Evolutionary conservation across 345 rosid species (phyloP).

Genomic region (Physaria fendleri): DNA sequence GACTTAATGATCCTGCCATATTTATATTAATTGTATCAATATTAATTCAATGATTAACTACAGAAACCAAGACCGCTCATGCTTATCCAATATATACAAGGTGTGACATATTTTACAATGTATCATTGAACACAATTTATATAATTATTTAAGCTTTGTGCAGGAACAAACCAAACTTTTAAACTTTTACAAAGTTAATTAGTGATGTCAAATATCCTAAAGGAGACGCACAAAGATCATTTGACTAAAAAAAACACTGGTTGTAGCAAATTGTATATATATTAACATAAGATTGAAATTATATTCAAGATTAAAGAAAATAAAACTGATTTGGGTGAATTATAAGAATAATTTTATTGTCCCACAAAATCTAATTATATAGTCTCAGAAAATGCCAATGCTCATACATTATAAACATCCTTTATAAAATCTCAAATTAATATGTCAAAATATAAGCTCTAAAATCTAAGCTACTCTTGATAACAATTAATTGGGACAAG

Average conservation of each 20-base stretch:
- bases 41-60: neutral
- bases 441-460: constrained; percentile 17
- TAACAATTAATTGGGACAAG: neutral
- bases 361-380: too few species aligned
- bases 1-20: constrained; percentile 16
- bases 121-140: neutral
- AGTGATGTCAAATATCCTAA: constrained; percentile 25
- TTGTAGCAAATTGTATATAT: neutral
- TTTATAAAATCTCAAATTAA: neutral
- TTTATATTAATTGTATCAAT: neutral
- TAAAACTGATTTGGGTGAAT: neutral
- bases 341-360: constrained; percentile 7
- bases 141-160: constrained; percentile 17
- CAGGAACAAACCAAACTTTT: constrained; percentile 18
- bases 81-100: too few species aligned
- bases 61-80: too few species aligned
- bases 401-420: neutral
- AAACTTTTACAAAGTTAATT: constrained; percentile 23
- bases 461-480: constrained; percentile 1
- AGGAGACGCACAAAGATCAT: constrained; percentile 10
- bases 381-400: constrained; percentile 1
- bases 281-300: neutral
- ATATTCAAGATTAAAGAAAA: neutral
- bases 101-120: neutral
- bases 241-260: too few species aligned